Base-by-base conservation (phyloP, 2,329 filamentous ascomycete species). In the Cytospora piceae region DNA sequence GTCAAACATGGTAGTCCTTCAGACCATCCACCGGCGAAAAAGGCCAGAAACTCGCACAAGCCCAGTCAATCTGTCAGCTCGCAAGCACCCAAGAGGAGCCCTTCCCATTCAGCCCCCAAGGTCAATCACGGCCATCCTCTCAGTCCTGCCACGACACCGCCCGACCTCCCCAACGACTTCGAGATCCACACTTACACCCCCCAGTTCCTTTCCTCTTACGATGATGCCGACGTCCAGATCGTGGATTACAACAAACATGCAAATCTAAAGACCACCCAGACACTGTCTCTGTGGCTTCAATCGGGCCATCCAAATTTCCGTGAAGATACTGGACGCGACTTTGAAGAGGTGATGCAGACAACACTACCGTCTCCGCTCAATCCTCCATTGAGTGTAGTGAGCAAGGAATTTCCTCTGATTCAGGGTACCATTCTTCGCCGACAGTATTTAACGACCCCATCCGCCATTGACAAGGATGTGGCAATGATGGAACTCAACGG, bases 11-110 rank as follows among this genome's bases (percentile, higher is more conserved):
- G 73, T 22, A 80, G 77, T 67, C 82, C 82, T 14, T 75, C 79
- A 64, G 79, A 82, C 46, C 75, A 76, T 8, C 87, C 88, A 53
- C 86, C 90, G 2, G 76, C 87, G 49, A 97, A 97, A 77, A 93
- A 93, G 73, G 76, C 89, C 1, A 97, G 96, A 77, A 88, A 85
- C n/a, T 87, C 85, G 57, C 94, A 97, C 79, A 91, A 91, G 69
- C 78, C 91, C 0, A 93, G 89, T 37, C 88, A 90, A 66, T 96
- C 94, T 1, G 80, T 92, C 69, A 88, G 87, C 71, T 90, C 89
- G n/a, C 81, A 89, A 59, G 82, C 86, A 31, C 80, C 85, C 54
- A 87, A 90, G 72, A 85, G 88, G 66, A 87, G 87, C 66, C 85
- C 90, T 63, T 85, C 85, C 2, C 85, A 88, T 67, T 83, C 85